A percentile compares a stretch with the other conserved stretches of the same genome.
Evolutionary conservation across 1,284 basidiomycete species (phyloP).

Genomic region (Ceratobasidium sp.): DNA sequence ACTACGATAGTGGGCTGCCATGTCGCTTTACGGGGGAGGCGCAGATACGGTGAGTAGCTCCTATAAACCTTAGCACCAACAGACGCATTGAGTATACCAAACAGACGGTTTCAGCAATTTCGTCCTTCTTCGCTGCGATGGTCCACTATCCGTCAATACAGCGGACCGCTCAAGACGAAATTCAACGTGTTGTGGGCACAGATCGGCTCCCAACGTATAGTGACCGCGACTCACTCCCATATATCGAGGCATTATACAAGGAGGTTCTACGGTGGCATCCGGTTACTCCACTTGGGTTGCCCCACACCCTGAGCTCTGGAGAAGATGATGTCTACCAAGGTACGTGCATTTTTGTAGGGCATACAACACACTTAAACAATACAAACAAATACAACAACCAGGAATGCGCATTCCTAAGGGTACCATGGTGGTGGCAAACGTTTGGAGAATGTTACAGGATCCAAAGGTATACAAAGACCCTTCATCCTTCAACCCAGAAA

Average conservation of each 20-base stretch:
- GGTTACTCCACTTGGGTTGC: conserved; percentile 14
- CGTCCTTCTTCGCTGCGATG: conserved; percentile 38
- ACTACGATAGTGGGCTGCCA: conserved; percentile 7
- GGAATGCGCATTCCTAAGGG: conserved; percentile 41
- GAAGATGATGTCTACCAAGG: conserved; percentile 25
- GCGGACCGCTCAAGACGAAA: conserved; percentile 34
- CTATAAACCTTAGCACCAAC: not conserved
- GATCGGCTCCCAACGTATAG: conserved; percentile 36
- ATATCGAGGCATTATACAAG: conserved; percentile 36
- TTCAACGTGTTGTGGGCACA: conserved; percentile 31
- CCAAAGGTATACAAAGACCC: conserved; percentile 37
- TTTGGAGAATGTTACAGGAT: conserved; percentile 36
- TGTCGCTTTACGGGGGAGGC: conserved; percentile 8
- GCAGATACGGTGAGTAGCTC: conserved; percentile 13
- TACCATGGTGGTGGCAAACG: conserved; percentile 31
- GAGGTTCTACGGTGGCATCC: conserved; percentile 38
- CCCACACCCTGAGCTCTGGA: not conserved
- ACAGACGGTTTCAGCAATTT: conserved; percentile 29
- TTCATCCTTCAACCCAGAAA: conserved; percentile 36
- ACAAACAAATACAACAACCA: not conserved
- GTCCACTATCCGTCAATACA: conserved; percentile 42
- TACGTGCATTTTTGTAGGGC: not conserved
- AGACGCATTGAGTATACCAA: not conserved
- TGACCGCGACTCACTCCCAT: conserved; percentile 31
- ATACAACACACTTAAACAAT: too few species aligned